Evolutionary conservation across 768 basidiomycete genomes (phyloP).

Genomic region (Amanita rubescens): DNA sequence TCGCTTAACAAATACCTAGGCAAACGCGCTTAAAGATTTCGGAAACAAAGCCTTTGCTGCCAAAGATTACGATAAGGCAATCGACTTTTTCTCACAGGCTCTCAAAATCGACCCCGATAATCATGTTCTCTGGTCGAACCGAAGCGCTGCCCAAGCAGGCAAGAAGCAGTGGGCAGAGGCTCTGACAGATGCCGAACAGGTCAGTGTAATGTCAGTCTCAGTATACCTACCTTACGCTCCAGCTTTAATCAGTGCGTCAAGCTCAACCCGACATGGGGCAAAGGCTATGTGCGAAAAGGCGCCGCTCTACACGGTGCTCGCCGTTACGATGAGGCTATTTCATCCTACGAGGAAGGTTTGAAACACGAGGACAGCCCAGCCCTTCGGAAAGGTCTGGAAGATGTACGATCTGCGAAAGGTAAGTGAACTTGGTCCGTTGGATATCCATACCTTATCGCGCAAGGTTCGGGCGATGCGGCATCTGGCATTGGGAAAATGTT

Average conservation of each 20-base stretch:
- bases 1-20: conserved; percentile 17
- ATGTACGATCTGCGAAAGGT: conserved; percentile 85
- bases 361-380: conserved; percentile 78
- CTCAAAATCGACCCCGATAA: conserved; percentile 78
- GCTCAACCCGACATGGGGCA: conserved; percentile 76
- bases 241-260: conserved; percentile 55
- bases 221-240: background rate
- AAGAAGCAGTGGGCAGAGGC: conserved; percentile 73
- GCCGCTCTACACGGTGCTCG: conserved; percentile 84
- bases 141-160: conserved; percentile 86
- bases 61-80: conserved; percentile 86
- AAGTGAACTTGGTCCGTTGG: conserved; percentile 23
- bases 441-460: background rate
- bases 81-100: conserved; percentile 75
- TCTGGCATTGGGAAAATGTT: conserved; percentile 72
- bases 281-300: conserved; percentile 88
- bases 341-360: conserved; percentile 76
- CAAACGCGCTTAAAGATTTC: conserved; percentile 71
- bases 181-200: conserved; percentile 86
- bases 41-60: conserved; percentile 96
- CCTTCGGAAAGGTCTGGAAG: conserved; percentile 80
- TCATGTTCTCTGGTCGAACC: conserved; percentile 87
- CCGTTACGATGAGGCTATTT: conserved; percentile 76
- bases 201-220: conserved; percentile 24
- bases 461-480: conserved; percentile 29